These are phyloP conservation scores for Leucosporidium yakuticum DNA, from an alignment of 768 basidiomycete genomes.

Conservation along the genomic window DNA sequence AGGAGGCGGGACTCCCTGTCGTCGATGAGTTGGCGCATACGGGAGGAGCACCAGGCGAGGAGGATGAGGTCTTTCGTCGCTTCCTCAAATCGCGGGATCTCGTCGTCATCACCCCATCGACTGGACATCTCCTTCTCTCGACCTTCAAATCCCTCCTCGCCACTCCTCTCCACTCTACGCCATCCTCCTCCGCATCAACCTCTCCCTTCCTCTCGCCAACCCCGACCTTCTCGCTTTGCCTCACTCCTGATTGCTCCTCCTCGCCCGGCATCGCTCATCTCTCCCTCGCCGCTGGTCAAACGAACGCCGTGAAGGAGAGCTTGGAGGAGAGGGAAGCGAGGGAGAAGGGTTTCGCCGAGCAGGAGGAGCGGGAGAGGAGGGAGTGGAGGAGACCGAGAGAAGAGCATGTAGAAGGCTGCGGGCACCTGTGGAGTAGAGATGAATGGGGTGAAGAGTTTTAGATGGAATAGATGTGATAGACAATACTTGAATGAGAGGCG, in stretches of 20 bases:
- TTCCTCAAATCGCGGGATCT: constrained; percentile 12
- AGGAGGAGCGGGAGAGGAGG: constrained; percentile 12
- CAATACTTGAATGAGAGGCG: no score
- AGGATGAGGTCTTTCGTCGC: constrained; percentile 49
- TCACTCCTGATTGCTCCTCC: constrained; percentile 17
- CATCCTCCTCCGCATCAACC: no score
- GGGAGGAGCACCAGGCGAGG: neutral
- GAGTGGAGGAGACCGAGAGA: neutral
- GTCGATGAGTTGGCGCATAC: constrained; percentile 12
- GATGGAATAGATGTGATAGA: neutral
- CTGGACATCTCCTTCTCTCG: constrained; percentile 46
- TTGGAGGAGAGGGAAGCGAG: neutral
- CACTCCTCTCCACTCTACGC: constrained; percentile 42
- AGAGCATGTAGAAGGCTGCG: constrained; percentile 14
- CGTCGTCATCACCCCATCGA: constrained; percentile 53
- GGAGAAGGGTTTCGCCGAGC: constrained; percentile 19
- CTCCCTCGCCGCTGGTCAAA: neutral
- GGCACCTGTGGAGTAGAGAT: constrained; percentile 7
- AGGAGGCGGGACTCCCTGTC: constrained; percentile 24
- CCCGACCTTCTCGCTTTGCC: constrained; percentile 13
- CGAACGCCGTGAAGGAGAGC: neutral
- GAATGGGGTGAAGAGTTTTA: constrained; percentile 9
- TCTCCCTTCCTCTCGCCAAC: no score
- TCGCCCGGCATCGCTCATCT: constrained; percentile 25
- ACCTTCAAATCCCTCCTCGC: constrained; percentile 65